A percentile compares a stretch with the other conserved stretches of the same genome.
These are phyloP conservation scores for Articulospora tetracladia DNA, from an alignment of 495 filamentous ascomycete species.

Conservation along the genomic window DNA sequence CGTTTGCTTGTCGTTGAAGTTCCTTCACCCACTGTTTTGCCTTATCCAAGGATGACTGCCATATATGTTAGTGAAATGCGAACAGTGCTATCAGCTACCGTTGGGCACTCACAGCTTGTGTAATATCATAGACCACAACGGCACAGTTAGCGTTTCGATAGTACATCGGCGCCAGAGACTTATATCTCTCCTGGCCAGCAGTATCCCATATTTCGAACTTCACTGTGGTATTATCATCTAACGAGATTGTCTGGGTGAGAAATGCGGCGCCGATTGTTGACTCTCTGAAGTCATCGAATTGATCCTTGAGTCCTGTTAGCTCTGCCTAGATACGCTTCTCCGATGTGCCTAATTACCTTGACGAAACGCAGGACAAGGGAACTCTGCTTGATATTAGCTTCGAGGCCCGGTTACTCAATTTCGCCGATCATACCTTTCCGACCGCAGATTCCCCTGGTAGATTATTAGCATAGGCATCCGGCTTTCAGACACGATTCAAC, in stretches of 20 bases:
- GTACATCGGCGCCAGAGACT: constrained; percentile 98
- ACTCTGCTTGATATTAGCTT: constrained; percentile 61
- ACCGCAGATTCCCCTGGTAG: constrained; percentile 89
- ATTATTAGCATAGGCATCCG: constrained; percentile 1
- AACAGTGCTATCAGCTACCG: neutral
- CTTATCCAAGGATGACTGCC: constrained; percentile 90
- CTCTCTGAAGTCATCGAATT: constrained; percentile 99
- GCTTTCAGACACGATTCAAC: constrained; percentile 21
- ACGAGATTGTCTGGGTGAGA: constrained; percentile 95
- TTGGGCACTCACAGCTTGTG: constrained; percentile 72
- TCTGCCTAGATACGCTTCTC: neutral
- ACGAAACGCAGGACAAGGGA: constrained; percentile 97
- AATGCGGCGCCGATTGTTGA: constrained; percentile 98
- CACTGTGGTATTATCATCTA: constrained; percentile 96
- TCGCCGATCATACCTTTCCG: constrained; percentile 62
- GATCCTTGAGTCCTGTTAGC: constrained; percentile 58
- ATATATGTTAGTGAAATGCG: constrained; percentile 1
- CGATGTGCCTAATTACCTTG: constrained; percentile 48
- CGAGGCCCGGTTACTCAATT: neutral
- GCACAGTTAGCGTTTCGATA: constrained; percentile 99
- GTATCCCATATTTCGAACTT: constrained; percentile 99
- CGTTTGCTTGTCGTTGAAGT: constrained; percentile 95
- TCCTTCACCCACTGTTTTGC: constrained; percentile 99
- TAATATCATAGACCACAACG: constrained; percentile 98
- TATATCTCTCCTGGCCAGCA: constrained; percentile 96